Conservation (phyloP, 176 grass and related monocot species). For the Tuctoria greenei region DNA sequence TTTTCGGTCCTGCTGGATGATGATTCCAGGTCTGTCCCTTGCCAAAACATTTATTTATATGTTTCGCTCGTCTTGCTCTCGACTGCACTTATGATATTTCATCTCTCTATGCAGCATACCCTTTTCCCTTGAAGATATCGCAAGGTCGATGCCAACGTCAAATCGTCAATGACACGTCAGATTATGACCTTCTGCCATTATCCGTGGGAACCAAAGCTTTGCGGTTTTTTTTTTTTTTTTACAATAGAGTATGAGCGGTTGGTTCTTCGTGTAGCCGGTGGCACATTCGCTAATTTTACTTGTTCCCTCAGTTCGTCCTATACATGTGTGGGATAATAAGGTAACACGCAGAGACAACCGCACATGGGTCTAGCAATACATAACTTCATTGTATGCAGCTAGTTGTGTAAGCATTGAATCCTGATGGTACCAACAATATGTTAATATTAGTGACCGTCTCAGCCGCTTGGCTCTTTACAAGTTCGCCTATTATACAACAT, state of each 20-base stretch:
- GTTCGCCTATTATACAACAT: conserved; percentile 29
- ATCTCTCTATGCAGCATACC: conserved; percentile 61
- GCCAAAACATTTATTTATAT: background rate
- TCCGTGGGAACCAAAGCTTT: conserved; percentile 64
- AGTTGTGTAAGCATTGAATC: conserved; percentile 9
- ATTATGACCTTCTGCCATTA: conserved; percentile 55
- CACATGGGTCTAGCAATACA: background rate
- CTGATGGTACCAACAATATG: background rate
- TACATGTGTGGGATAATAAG: background rate
- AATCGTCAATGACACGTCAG: conserved; percentile 60
- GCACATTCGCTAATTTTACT: background rate
- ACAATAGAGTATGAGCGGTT: conserved; percentile 39
- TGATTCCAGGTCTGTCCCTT: conserved; percentile 67
- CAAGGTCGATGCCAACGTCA: conserved; percentile 65
- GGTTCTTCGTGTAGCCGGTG: background rate
- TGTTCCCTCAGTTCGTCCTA: background rate
- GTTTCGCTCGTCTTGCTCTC: background rate
- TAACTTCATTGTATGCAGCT: background rate
- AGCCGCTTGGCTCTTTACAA: conserved; percentile 35
- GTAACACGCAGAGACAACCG: background rate
- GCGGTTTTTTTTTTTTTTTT: conserved; percentile 85
- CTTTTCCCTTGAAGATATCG: conserved; percentile 70
- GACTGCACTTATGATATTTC: background rate
- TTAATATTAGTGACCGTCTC: conserved; percentile 39
- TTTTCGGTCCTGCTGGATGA: conserved; percentile 67